These are phyloP conservation scores for Trichoderma pleuroti DNA, from an alignment of 2,329 filamentous ascomycete genomes.

Conservation along the genomic window DNA sequence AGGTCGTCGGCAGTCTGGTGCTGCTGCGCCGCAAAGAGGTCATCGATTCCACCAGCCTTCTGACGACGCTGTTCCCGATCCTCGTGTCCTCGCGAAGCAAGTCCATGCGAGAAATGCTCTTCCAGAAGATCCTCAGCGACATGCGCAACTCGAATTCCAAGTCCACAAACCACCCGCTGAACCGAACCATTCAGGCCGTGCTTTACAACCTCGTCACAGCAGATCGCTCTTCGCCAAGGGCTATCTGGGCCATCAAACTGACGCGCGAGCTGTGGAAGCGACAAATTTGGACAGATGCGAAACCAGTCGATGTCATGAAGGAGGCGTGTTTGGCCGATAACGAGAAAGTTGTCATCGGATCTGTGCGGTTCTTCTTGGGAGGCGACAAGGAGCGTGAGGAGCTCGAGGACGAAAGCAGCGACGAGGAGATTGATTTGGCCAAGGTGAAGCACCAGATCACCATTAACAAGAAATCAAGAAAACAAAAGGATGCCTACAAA, in stretches of 20 bases:
- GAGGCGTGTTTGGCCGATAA: conserved; percentile 85
- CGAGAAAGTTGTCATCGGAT: conserved; percentile 85
- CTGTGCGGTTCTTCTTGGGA: conserved; percentile 90
- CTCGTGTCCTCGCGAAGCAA: conserved; percentile 91
- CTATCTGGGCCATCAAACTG: conserved; percentile 93
- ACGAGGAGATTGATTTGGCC: conserved; percentile 73
- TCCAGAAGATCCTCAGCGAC: conserved; percentile 85
- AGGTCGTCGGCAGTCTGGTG: conserved; percentile 87
- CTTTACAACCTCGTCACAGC: conserved; percentile 87
- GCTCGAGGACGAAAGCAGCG: conserved; percentile 81
- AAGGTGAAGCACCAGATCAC: conserved; percentile 79
- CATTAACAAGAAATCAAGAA: conserved; percentile 96
- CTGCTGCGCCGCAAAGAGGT: conserved; percentile 87
- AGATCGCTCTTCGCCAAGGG: conserved; percentile 79
- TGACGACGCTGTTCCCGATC: conserved; percentile 92
- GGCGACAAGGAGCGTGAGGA: conserved; percentile 96
- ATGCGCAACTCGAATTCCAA: conserved; percentile 84
- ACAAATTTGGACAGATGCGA: conserved; percentile 92
- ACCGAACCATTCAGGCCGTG: conserved; percentile 88
- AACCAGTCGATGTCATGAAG: conserved; percentile 97
- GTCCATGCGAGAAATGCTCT: conserved; percentile 77
- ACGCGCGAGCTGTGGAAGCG: conserved; percentile 95
- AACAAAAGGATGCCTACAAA: conserved; percentile 74
- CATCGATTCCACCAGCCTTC: conserved; percentile 75
- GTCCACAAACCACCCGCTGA: conserved; percentile 84